Percentiles rank a stretch among this genome's conserved stretches.
These are phyloP conservation scores for Neurospora sp. DNA, from an alignment of 495 filamentous ascomycete genomes.

Conservation along the genomic window DNA sequence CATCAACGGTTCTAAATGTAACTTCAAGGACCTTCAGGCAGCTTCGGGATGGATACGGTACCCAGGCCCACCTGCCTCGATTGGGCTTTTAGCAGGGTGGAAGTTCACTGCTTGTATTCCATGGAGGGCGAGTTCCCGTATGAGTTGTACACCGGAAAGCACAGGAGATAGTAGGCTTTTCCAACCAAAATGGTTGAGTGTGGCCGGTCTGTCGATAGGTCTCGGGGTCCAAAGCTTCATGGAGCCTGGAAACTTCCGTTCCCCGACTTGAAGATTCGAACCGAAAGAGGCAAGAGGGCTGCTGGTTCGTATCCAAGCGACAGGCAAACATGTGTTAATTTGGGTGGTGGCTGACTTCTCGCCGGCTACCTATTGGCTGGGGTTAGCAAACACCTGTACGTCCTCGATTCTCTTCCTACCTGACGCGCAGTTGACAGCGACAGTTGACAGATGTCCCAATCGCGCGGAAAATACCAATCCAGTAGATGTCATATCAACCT, in stretches of 20 bases:
- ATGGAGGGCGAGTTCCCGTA: too few relatives aligned
- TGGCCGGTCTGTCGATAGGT: too few relatives aligned
- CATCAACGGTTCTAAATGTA: not conserved
- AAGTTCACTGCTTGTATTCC: too few relatives aligned
- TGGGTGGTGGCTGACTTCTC: not conserved
- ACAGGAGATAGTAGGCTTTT: too few relatives aligned
- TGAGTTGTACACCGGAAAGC: too few relatives aligned
- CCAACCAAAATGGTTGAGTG: too few relatives aligned
- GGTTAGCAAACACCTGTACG: not conserved
- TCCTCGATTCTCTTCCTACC: too few relatives aligned
- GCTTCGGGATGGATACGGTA: not conserved
- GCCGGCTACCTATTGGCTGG: not conserved
- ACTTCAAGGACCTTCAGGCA: not conserved
- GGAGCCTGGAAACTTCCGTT: too few relatives aligned
- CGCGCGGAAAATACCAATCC: not conserved
- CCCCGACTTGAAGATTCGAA: not conserved
- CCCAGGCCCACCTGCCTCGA: not conserved
- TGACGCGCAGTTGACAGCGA: too few relatives aligned
- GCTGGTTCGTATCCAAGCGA: not conserved
- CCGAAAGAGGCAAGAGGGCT: not conserved
- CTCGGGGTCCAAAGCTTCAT: too few relatives aligned
- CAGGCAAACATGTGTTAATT: not conserved
- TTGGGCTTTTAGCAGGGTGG: too few relatives aligned
- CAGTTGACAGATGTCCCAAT: too few relatives aligned
- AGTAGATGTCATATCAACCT: not conserved